Conservation (phyloP, 2,329 filamentous ascomycete species). For the Didymellaceae sp. region DNA sequence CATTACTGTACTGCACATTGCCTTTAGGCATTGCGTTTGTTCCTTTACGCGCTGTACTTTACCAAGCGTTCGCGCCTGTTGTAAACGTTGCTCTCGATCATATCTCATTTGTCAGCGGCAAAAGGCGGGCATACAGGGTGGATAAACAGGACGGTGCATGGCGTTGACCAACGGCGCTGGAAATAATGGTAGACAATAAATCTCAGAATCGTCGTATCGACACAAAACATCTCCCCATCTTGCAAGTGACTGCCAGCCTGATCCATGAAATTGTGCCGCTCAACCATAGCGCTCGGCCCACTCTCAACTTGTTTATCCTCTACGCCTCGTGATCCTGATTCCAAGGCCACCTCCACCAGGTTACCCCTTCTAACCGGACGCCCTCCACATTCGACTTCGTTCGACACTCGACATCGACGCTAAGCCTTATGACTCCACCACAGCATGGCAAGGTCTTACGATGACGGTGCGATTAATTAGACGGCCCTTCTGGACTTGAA, state of each 20-base stretch:
- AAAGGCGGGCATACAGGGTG: neutral
- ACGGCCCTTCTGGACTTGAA: slow-evolving; percentile 2
- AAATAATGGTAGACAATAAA: neutral
- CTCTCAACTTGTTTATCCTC: neutral
- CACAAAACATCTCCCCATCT: neutral
- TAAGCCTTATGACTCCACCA: neutral
- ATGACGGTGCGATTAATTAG: neutral
- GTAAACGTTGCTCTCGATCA: neutral
- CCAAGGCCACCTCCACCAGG: neutral
- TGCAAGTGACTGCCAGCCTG: neutral
- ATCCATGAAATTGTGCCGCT: neutral
- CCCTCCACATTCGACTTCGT: neutral
- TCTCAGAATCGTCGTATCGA: neutral
- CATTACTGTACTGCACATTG: no score
- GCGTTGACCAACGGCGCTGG: neutral
- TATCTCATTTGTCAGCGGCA: slow-evolving; percentile 2
- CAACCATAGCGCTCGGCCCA: neutral
- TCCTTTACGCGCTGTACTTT: slow-evolving; percentile 1
- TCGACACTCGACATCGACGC: neutral
- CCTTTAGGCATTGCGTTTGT: neutral
- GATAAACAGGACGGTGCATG: neutral
- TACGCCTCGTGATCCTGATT: neutral
- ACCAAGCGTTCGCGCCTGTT: neutral
- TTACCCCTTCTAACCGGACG: neutral
- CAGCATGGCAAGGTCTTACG: neutral